Conservation (phyloP, 257 asterid species). For the Solanum chaucha region DNA sequence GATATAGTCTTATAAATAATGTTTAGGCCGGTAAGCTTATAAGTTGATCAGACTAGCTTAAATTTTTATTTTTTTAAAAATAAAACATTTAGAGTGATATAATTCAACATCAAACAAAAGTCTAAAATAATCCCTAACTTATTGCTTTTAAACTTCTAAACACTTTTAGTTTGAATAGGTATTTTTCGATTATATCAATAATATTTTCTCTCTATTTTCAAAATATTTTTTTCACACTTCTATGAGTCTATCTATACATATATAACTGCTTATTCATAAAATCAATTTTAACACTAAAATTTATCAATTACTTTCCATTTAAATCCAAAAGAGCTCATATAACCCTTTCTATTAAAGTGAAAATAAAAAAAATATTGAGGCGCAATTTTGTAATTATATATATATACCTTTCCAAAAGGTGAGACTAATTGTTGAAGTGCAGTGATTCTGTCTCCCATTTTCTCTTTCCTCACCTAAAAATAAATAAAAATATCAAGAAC, state of each 20-base stretch:
- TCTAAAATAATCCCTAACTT: background rate
- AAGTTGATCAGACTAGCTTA: background rate
- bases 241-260: background rate
- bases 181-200: background rate
- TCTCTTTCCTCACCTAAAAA: conserved; percentile 75
- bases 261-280: background rate
- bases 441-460: conserved; percentile 93
- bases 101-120: background rate
- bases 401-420: conserved; percentile 77
- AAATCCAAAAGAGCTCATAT: background rate
- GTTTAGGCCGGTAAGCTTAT: background rate
- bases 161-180: background rate
- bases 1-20: background rate
- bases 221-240: background rate
- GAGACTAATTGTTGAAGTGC: conserved; percentile 88
- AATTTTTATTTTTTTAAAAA: background rate
- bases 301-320: background rate
- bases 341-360: conserved; percentile 10
- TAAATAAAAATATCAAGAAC: conserved; percentile 5
- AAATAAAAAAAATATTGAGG: conserved; percentile 7
- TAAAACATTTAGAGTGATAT: background rate
- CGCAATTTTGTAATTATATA: background rate
- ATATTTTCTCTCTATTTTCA: background rate
- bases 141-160: background rate
- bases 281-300: background rate